Conservation (phyloP, 1,284 basidiomycete species). For the Cryptococcus sp. region DNA sequence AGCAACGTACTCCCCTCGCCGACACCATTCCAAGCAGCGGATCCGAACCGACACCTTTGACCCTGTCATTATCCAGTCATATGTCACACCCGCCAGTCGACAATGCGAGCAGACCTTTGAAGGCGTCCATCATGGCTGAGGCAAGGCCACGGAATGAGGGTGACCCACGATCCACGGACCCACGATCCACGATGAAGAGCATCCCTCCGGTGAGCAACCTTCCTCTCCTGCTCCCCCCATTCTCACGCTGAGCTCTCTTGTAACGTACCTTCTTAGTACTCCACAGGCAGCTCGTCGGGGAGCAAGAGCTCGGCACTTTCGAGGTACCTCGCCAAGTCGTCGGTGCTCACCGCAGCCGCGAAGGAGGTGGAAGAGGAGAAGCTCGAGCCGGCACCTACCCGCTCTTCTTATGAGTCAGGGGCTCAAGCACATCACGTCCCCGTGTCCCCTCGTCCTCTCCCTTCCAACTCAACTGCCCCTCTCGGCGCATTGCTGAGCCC, state of each 20-base stretch:
- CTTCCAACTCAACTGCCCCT: not conserved
- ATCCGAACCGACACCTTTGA: not conserved
- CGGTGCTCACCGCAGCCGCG: not conserved
- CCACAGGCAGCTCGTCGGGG: too few species aligned
- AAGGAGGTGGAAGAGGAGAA: not conserved
- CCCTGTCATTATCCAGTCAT: too few species aligned
- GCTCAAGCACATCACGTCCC: not conserved
- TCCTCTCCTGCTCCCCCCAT: too few species aligned
- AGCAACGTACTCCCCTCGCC: not conserved
- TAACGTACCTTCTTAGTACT: too few species aligned
- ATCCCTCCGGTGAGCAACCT: too few species aligned
- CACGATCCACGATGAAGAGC: too few species aligned
- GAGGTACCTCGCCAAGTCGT: constrained; percentile 11
- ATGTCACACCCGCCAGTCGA: not conserved
- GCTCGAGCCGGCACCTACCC: not conserved
- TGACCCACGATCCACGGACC: too few species aligned
- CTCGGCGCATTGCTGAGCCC: not conserved
- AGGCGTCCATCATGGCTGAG: not conserved
- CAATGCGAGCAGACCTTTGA: constrained; percentile 7
- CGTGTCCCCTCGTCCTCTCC: too few species aligned
- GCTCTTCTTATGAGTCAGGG: not conserved
- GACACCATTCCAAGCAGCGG: not conserved
- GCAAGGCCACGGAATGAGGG: too few species aligned
- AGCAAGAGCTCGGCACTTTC: constrained; percentile 5
- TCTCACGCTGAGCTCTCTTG: too few species aligned